Conservation (phyloP, 2,329 filamentous ascomycete genomes). For the Colletotrichum sp. region DNA sequence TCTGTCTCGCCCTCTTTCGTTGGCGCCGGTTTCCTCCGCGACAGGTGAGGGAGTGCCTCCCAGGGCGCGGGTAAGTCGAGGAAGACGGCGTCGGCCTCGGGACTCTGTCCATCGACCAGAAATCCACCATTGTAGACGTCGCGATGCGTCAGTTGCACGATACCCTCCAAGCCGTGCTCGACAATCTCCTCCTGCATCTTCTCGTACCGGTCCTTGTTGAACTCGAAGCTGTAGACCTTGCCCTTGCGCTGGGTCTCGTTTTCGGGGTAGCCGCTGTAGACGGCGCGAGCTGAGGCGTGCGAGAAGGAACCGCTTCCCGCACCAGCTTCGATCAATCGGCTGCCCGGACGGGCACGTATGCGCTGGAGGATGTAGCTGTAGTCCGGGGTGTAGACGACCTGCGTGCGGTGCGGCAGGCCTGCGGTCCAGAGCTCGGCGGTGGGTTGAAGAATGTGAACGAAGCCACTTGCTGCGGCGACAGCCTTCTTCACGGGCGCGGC, state of each 20-base stretch:
- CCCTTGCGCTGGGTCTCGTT: conserved; percentile 55
- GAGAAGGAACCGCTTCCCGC: conserved; percentile 86
- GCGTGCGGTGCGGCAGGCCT: conserved; percentile 80
- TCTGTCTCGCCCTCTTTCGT: conserved; percentile 6
- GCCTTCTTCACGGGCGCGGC: conserved; percentile 48
- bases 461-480: conserved; percentile 67
- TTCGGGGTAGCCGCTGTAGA: conserved; percentile 73
- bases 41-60: conserved; percentile 79
- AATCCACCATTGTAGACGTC: conserved; percentile 83
- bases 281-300: conserved; percentile 76
- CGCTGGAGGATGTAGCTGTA: conserved; percentile 85
- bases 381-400: conserved; percentile 87
- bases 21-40: conserved; percentile 50
- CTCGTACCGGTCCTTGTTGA: conserved; percentile 73
- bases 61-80: conserved; percentile 83
- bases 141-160: conserved; percentile 77
- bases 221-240: conserved; percentile 84
- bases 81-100: conserved; percentile 74
- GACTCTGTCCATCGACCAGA: conserved; percentile 62
- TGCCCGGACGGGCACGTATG: conserved; percentile 75
- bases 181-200: conserved; percentile 73
- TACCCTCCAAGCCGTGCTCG: conserved; percentile 67
- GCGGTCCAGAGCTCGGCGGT: conserved; percentile 85
- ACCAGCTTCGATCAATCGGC: conserved; percentile 78
- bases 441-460: conserved; percentile 79